Evolutionary conservation across 495 filamentous ascomycete species (phyloP), one percentile per base, ranked within the genome.

Genomic region (Entonaema liquescens): DNA sequence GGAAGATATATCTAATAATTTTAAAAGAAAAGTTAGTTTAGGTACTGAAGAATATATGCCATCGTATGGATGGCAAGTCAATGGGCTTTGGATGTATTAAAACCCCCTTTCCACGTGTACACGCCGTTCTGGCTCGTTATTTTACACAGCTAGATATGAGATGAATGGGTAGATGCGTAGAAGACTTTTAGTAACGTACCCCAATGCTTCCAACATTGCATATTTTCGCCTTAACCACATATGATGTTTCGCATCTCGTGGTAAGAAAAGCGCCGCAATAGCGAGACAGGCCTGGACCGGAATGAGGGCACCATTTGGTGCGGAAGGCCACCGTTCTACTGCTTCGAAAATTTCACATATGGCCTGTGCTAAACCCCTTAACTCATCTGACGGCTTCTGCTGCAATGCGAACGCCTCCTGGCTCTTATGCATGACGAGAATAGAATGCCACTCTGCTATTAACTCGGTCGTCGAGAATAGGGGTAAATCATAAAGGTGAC

Each of bases 201-300:
- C 95, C 75, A 89, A 82, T 66, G 86, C 83, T 79, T 99, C 95
- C 62, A 97, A 83, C 61, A 86, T 77, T 15, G 90, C 93, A 76
- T 95, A 85, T 78, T 93, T 95, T 74, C 87, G 86, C 62, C 93
- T 89, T 67, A 88, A 84, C 95, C 94, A 99, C 84, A 90, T 90
- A n/a, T 87, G 84, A 77, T 96, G 86, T 74, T 83, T 88, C 25
- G 80, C 69, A 29, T 97, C 91, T 60, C 87, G 89, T 8, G 89
- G 93, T 29, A 97, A 77, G 76, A 95, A 96, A 63, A 97, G 81
- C 35, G 86, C 84, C 6, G 93, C 88, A 49, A 98, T 89, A 4
- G 87, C 90, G 23, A 97, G 79, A 70, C 87, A 89, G 49, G 93
- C 90, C 66, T 97, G 94, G 66, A 91, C 88, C 28, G 87, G 85